Base-by-base conservation (phyloP, 495 filamentous ascomycete species). In the Penicillium fimorum region DNA sequence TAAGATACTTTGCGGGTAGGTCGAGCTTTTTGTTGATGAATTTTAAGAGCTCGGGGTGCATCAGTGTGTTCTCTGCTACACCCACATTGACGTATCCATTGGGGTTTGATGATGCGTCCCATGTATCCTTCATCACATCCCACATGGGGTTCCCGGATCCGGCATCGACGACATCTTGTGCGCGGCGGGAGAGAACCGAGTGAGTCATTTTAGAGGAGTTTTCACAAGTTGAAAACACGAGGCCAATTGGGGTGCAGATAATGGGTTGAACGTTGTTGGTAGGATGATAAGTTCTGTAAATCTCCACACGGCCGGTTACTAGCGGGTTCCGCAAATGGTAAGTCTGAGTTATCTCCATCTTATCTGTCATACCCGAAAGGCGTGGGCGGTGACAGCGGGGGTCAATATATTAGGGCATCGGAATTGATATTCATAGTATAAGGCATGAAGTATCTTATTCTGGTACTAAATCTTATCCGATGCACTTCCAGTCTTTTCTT, bases 1-100 rank as follows among this genome's bases (percentile, higher is more conserved):
- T 77, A 57, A 79, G 66, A 40, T 70, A 71, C 40, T 73, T 61
- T 20, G 60, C 53, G 1, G 70, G 65, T 0, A 76, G 50, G 3
- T 70, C 49, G 18, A 75, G 58, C 33, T 71, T 60, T 5, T 58
- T 55, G 41, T 72, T 72, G 40, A 76, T 54, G 40, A 60, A 66
- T 15, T 68, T 38, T 5, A 70, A 58, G 4, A 77, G 58, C 29
- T 67, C 56, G 18, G 67, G 57, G 37, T 76, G 73, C 70, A 77
- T 74, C 15, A 76, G 67, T 9, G 55, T 46, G 52, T 76, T 77
- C 58, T 76, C 73, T 7, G 75, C 73, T 10, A 77, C 57, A 1
- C 74, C 71, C 7, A 77, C 63, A 32, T 75, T 71, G 60, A 77
- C 57, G 47, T 65, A 73, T 12, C 72, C 73, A 8, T 53, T 43